Evolutionary conservation across 179 eudicot genomes (phyloP).

Genomic region (Gypsophila paniculata): DNA sequence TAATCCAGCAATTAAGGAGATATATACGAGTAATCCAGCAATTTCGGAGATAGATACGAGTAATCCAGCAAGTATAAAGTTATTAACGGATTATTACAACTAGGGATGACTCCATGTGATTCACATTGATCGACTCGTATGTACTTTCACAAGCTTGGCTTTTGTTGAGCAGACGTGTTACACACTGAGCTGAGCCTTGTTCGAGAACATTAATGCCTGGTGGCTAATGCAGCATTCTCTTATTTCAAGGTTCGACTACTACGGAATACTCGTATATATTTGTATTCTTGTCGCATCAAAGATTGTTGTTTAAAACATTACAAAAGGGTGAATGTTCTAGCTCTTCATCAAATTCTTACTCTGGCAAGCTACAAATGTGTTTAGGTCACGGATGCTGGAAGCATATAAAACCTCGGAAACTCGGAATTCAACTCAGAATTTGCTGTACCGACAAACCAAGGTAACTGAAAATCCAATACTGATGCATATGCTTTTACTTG

Average conservation of each 20-base stretch:
- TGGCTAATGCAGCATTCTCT: not conserved
- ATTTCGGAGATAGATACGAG: no score
- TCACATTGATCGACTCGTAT: not conserved
- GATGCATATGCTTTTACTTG: no score
- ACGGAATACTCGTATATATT: no score
- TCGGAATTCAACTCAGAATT: no score
- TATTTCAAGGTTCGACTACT: no score
- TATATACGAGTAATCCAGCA: not conserved
- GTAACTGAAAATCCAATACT: not conserved
- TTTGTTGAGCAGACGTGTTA: not conserved
- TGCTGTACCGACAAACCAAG: no score
- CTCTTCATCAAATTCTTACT: no score
- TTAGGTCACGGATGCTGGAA: no score
- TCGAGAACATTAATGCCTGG: not conserved
- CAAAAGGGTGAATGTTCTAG: not conserved
- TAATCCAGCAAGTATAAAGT: slow-evolving; percentile 22
- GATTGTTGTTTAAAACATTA: not conserved
- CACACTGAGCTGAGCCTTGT: not conserved
- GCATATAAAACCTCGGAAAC: no score
- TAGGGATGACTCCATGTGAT: not conserved
- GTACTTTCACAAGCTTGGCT: not conserved
- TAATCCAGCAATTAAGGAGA: not conserved
- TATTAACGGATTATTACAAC: not conserved
- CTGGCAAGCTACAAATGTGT: no score
- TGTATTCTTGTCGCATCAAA: no score